Evolutionary conservation across 1,139 yeast species (phyloP), one percentile per base, ranked within the genome.

Genomic region (Suhomyces taliae): DNA sequence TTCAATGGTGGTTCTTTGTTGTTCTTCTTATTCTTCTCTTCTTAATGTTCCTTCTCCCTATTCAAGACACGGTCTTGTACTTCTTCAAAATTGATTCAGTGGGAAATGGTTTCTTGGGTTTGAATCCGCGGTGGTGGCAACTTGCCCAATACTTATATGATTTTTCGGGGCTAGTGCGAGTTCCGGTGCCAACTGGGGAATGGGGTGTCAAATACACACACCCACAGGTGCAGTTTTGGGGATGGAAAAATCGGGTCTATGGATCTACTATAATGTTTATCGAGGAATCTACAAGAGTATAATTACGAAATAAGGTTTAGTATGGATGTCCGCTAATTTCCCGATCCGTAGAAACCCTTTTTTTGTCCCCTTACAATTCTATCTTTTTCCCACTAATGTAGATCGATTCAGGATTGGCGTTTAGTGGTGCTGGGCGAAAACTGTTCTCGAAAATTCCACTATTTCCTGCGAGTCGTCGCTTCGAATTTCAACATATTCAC

Each of bases 11-110:
- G 45, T 41, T 45, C 45, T 45, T 45, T 29, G 9, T 5, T 29
- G 32, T 9, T 42, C 35, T 39, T 32, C 44, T 42, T 44, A 14
- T 41, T 42, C 45, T 32, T 39, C 36, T 44, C n/a, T 39, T 42
- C 45, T 39, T 45, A 27, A 37, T 34, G 42, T 41, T 45, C 45
- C 43, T 45, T 42, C 45, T 42, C 48, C 48, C 43, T 27, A 32
- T 9, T 38, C 39, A 45, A 45, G 48, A 45, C 48, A n/a, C 31
- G 43, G 42, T 39, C 44, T 39, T 35, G 44, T 38, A 27, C 43
- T 39, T 39, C 29, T 44, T 45, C 45, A 41, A 29, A 45, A 45
- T 45, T 29, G 45, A 41, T 45, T 45, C 45, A 33, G 33, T 27
- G 45, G 45, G 43, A 39, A 41, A 36, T 36, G 43, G 40, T 29